phyloP scores from a whole-genome alignment of 441 rosid genomes.

The Brassica hybrid region DNA sequence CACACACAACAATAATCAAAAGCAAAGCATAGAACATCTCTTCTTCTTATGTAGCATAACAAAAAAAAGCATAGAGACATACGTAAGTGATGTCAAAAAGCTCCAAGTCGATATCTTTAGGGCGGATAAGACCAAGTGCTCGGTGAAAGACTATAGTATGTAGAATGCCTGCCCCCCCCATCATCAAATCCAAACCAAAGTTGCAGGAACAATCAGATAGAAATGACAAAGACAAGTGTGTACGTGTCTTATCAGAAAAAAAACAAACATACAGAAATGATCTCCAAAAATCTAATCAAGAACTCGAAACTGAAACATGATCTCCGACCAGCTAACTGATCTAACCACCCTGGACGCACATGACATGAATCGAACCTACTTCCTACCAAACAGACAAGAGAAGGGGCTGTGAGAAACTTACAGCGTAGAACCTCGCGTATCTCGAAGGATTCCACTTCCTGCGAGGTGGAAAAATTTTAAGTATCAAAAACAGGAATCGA shows the following conservation, averaged over 20 bases:
- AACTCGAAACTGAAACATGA: constrained; percentile 7
- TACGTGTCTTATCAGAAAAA: not conserved
- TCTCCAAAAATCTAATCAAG: not conserved
- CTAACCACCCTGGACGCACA: not conserved
- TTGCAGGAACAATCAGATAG: not conserved
- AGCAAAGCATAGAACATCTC: not conserved
- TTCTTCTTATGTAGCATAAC: not conserved
- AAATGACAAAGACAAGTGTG: not conserved
- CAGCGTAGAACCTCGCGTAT: constrained; percentile 87
- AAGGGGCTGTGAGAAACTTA: constrained; percentile 41
- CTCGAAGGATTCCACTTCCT: constrained; percentile 93
- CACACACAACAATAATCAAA: not conserved
- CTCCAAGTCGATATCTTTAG: constrained; percentile 90
- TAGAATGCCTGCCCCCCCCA: constrained; percentile 60
- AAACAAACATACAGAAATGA: not conserved
- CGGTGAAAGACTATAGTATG: constrained; percentile 91
- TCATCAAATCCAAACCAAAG: not conserved
- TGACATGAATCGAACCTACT: not conserved
- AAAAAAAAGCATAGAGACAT: constrained; percentile 33
- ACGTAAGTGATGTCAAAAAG: constrained; percentile 92
- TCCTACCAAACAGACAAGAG: not conserved
- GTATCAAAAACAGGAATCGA: constrained; percentile 6
- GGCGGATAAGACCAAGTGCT: constrained; percentile 91
- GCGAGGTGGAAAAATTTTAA: not conserved
- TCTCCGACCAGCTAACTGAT: not conserved